Conservation (phyloP, 164 flowering plant genomes). For the Saururus chinensis region DNA sequence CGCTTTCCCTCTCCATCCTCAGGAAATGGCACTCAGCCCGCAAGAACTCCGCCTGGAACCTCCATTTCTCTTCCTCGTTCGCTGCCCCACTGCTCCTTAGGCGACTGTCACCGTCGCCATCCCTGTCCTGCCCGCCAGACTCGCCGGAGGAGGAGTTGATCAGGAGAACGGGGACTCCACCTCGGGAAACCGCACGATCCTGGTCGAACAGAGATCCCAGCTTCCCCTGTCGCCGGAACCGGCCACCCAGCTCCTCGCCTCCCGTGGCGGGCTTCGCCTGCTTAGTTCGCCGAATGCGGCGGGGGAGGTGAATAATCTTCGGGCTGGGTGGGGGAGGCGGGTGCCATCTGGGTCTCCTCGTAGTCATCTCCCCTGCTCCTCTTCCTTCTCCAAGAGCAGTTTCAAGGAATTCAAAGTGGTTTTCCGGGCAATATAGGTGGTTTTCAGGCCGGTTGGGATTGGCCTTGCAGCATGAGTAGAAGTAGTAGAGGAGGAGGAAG, state of each 20-base stretch:
- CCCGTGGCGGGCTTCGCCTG: neutral
- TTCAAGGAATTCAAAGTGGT: slow-evolving; percentile 2
- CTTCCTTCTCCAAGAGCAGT: neutral
- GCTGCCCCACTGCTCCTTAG: slow-evolving; percentile 8
- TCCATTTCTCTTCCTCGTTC: slow-evolving; percentile 42
- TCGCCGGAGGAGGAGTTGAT: slow-evolving; percentile 9
- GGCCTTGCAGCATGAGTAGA: neutral
- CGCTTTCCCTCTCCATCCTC: slow-evolving; percentile 70
- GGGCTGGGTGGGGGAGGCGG: slow-evolving; percentile 62
- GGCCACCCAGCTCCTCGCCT: slow-evolving; percentile 6
- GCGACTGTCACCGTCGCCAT: slow-evolving; percentile 28
- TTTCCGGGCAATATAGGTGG: neutral
- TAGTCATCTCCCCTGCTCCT: slow-evolving; percentile 17
- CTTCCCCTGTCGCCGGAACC: slow-evolving; percentile 19
- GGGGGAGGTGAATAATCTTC: slow-evolving; percentile 48
- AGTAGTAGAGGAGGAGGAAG: too few species aligned
- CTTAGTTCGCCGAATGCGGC: slow-evolving; percentile 24
- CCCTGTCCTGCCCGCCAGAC: slow-evolving; percentile 1
- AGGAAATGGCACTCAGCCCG: slow-evolving; percentile 77
- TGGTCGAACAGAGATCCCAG: slow-evolving; percentile 49
- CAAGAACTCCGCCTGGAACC: slow-evolving; percentile 73
- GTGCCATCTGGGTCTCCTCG: slow-evolving; percentile 49
- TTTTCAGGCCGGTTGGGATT: neutral
- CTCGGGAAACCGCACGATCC: slow-evolving; percentile 37
- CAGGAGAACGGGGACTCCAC: slow-evolving; percentile 28